Base-by-base conservation (phyloP, 352 stramenopile species). In the Phytophthora vignae region DNA sequence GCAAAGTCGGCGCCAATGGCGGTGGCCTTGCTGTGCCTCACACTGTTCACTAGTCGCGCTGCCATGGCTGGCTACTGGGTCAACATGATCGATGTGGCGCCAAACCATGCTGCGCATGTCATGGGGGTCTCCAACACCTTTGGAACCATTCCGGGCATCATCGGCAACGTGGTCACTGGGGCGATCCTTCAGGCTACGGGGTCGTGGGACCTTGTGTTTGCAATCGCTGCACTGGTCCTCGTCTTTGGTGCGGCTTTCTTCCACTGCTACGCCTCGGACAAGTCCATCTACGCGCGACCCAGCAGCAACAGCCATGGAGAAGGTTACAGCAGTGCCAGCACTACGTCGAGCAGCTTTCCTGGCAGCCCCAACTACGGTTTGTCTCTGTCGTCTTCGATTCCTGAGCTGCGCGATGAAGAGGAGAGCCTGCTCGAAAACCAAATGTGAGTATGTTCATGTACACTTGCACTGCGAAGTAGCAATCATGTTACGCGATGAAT, bases 111-210 rank as follows among this genome's bases (percentile, higher is more conserved):
- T 4, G 90, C 85, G 4, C 86, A 96, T 71, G 79, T 96, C 58
- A 96, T 96, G 90, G 90, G 85, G 48, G 81, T 96, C 56, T 95
- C 87, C 56, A 96, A 96, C 69, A 96, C 90, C 29, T 87, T 96
- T 55, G 87, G 82, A 40, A 96, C 90, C 0, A 85, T 96, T 33
- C 90, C 90, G 6, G 90, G 90, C 15, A 95, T 96, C 58, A 65
- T 96, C 56, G 90, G 90, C 17, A 96, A 96, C 69, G 76, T 96
- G 19, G 78, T 95, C 64, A 96, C 90, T 14, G 90, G 90, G 36
- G 79, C 86, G 44, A 96, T 96, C 69, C 77, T 96, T 6, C 75
- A 83, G 27, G 76, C 78, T 21, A 92, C 83, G 4, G 87, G 88
- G 1, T 79, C 79, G 14, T 96, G 90, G 90, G 78, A 96, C 63